A percentile compares a stretch with the other conserved stretches of the same genome.
phyloP scores from a whole-genome alignment of 768 basidiomycete species.

The Lactarius psammicola region DNA sequence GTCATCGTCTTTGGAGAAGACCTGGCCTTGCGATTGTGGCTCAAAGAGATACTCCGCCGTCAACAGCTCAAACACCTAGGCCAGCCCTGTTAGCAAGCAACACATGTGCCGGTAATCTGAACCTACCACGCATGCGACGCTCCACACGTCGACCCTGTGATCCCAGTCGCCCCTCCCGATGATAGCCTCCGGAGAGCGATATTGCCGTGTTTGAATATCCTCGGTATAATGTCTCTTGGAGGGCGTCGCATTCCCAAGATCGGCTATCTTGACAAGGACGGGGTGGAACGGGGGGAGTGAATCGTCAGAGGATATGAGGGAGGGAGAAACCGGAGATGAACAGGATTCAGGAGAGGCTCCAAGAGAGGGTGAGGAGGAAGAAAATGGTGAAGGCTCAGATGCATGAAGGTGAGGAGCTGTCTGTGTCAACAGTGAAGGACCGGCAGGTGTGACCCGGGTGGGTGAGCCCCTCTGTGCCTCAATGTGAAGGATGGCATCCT shows the following conservation, averaged over 20 bases:
- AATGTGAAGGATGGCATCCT: slow-evolving; percentile 1
- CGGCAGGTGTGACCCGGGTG: slow-evolving; percentile 27
- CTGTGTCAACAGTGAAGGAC: slow-evolving; percentile 39
- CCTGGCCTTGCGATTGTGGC: slow-evolving; percentile 74
- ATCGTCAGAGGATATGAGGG: slow-evolving; percentile 19
- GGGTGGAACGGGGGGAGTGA: slow-evolving; percentile 34
- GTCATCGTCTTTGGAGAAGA: slow-evolving; percentile 92
- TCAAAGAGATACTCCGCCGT: slow-evolving; percentile 94
- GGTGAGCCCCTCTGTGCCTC: slow-evolving; percentile 16
- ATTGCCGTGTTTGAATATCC: slow-evolving; percentile 96
- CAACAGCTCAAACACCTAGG: slow-evolving; percentile 79
- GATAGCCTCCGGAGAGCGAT: slow-evolving; percentile 93
- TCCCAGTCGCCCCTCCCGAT: slow-evolving; percentile 87
- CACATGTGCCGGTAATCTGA: not conserved
- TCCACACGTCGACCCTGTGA: slow-evolving; percentile 85
- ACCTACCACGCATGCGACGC: slow-evolving; percentile 80
- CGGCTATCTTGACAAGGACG: slow-evolving; percentile 89
- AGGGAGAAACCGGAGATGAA: slow-evolving; percentile 2
- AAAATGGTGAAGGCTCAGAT: not conserved
- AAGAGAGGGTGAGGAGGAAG: not conserved
- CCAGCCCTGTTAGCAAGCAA: not conserved
- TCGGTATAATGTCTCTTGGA: slow-evolving; percentile 90
- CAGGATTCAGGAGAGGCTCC: slow-evolving; percentile 4
- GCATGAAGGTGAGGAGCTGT: slow-evolving; percentile 29
- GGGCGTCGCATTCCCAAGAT: slow-evolving; percentile 92